A percentile compares a stretch with the other conserved stretches of the same genome.
Evolutionary conservation across 78 protist genomes (phyloP).

Genomic region (Dictyostelium intermedium): DNA sequence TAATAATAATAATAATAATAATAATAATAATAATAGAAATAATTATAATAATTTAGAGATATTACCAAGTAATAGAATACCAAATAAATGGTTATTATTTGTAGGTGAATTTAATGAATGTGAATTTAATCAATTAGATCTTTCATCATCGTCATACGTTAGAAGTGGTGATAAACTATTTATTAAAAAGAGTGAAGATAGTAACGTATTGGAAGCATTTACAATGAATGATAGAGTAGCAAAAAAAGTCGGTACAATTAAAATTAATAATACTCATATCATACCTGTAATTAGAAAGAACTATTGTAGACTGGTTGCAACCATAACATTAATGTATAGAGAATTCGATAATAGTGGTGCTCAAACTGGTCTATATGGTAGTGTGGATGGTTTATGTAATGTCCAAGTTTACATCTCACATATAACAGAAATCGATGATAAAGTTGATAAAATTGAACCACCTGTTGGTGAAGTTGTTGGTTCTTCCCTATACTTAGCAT

Average conservation of each 20-base stretch:
- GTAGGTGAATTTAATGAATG: neutral
- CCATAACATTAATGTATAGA: neutral
- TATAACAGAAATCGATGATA: neutral
- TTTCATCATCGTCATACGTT: neutral
- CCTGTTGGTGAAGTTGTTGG: neutral
- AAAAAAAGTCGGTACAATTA: neutral
- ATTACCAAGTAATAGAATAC: neutral
- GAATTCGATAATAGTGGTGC: neutral
- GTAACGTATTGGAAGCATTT: neutral
- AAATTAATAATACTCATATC: neutral
- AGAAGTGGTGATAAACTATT: neutral
- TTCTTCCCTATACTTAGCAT: neutral
- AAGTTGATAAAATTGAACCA: neutral
- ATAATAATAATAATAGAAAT: neutral
- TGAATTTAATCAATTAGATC: neutral
- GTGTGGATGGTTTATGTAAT: neutral
- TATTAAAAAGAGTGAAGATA: neutral
- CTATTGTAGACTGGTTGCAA: neutral
- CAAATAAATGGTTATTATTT: neutral
- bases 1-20: neutral
- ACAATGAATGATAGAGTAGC: neutral
- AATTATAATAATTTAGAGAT: neutral
- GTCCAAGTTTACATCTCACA: neutral
- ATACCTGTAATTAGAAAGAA: neutral
- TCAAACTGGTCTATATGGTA: neutral